A percentile compares a stretch with the other conserved stretches of the same genome.
These are phyloP conservation scores for Drechslerella stenobrocha DNA, from an alignment of 2,329 filamentous ascomycete genomes.

Conservation along the genomic window DNA sequence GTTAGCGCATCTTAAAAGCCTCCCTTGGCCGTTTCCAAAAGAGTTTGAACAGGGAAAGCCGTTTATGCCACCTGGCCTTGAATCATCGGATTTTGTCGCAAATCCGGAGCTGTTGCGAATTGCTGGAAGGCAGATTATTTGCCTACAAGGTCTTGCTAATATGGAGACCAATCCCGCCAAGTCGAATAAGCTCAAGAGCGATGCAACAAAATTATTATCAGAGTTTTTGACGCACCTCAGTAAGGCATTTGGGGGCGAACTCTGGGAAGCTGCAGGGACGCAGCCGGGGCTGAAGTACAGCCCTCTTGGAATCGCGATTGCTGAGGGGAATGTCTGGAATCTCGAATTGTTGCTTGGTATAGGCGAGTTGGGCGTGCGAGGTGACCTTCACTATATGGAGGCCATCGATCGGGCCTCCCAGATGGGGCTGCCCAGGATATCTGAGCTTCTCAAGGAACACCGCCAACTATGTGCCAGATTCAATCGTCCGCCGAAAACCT, in stretches of 20 bases:
- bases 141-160: neutral
- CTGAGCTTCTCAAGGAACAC: neutral
- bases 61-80: neutral
- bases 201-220: neutral
- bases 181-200: neutral
- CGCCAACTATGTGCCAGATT: neutral
- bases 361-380: neutral
- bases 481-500: neutral
- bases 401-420: neutral
- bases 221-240: neutral
- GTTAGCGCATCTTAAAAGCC: neutral
- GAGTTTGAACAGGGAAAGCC: no score
- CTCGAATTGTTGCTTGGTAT: neutral
- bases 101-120: neutral
- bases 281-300: neutral
- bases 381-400: neutral
- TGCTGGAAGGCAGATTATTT: neutral
- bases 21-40: neutral
- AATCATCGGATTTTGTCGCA: neutral
- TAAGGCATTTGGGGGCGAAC: constrained; percentile 1
- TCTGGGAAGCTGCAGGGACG: neutral
- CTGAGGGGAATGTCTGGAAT: neutral
- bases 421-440: neutral
- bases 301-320: neutral
- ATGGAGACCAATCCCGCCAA: neutral